Conservation (phyloP, 371 early-diverging fungal genomes). For the Mortierella sp. region DNA sequence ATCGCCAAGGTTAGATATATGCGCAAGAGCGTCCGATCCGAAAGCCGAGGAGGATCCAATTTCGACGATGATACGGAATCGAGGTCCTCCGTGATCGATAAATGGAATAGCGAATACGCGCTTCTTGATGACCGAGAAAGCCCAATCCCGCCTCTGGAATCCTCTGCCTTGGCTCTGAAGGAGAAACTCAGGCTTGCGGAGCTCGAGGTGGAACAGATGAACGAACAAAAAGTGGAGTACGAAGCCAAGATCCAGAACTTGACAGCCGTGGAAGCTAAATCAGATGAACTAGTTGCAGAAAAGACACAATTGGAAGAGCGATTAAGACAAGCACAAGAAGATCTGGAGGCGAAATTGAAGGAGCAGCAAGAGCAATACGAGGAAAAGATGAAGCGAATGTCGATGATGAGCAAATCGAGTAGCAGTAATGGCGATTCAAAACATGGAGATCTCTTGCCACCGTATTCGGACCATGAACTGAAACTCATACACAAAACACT, state of each 20-base stretch:
- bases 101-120: conserved; percentile 36
- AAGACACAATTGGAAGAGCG: conserved; percentile 58
- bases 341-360: conserved; percentile 63
- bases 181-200: conserved; percentile 67
- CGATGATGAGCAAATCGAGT: conserved; percentile 44
- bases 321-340: conserved; percentile 61
- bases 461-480: conserved; percentile 62
- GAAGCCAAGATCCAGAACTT: conserved; percentile 68
- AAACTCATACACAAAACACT: conserved; percentile 65
- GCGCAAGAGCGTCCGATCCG: conserved; percentile 62
- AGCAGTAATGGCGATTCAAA: conserved; percentile 29
- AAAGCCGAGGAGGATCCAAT: conserved; percentile 63
- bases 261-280: conserved; percentile 58
- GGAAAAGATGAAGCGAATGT: conserved; percentile 62
- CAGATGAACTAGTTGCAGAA: conserved; percentile 57
- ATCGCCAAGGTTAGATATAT: conserved; percentile 66
- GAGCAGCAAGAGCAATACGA: conserved; percentile 64
- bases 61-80: conserved; percentile 70
- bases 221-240: conserved; percentile 67
- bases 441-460: conserved; percentile 34
- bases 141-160: conserved; percentile 35
- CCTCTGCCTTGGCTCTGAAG: conserved; percentile 56
- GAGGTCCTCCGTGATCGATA: conserved; percentile 40
- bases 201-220: conserved; percentile 68
- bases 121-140: conserved; percentile 27